Base-by-base conservation (phyloP, 2,329 filamentous ascomycete genomes). In the Nannizzia gypsea region DNA sequence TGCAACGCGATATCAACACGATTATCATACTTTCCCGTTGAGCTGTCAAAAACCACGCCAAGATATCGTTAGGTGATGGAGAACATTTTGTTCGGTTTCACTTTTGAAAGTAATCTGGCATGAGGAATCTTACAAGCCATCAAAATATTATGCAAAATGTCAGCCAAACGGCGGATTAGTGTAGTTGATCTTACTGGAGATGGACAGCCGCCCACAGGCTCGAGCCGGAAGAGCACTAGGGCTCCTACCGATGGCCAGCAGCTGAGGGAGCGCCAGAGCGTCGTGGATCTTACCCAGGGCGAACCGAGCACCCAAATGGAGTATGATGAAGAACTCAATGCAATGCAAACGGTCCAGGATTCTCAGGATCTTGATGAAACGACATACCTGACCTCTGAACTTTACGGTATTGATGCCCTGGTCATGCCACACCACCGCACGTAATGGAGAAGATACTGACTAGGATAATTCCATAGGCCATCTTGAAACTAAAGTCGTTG, bases 401-500 rank as follows among this genome's bases (percentile, higher is more conserved):
- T 73, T 20, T 77, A 77, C 61, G 74, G 76, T 67, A 76, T 59
- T 20, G 64, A 22, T 64, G 13, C 63, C 62, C 54, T 64, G 3
- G 17, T 9, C 20, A 31, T 20, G 26, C 17, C 20, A 20, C n/a
- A 8, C 2, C 9, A 24, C 20, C 20, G 15, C 22, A 24, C 3
- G 42, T 9, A n/a, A 20, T 46, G 20, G 8, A 20, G 3, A 6
- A 22, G 6, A 46, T 46, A 20, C n/a, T 48, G 20, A 22, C 56
- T 20, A 58, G 24, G 15, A 44, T 4, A 28, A 44, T 24, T 11
- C 38, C 60, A 31, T 38, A 64, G 76, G 73, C 2, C 66, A 67
- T 40, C 60, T 81, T 17, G 67, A 76, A 17, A 77, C 76, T 17
- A 84, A 83, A 59, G 82, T 85, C 56, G 83, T 86, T 1, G 83